phyloP scores from a whole-genome alignment of 208 protist species.

The Acanthamoeba healyi region DNA sequence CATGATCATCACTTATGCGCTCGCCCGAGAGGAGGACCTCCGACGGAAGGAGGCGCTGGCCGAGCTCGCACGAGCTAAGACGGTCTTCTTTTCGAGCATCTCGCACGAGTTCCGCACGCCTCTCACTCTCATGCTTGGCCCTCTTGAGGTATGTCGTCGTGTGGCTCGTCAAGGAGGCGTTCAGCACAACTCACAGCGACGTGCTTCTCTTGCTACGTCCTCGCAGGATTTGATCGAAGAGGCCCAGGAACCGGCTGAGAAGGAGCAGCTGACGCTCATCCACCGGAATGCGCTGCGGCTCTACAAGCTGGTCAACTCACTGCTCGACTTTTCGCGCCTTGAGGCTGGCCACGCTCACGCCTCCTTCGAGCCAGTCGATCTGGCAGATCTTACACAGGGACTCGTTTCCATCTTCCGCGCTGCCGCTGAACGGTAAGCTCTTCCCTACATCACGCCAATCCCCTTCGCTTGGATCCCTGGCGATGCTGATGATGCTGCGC shows the following conservation, averaged over 20 bases:
- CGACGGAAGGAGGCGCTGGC: slow-evolving; percentile 51
- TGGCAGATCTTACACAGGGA: slow-evolving; percentile 65
- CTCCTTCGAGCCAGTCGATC: slow-evolving; percentile 76
- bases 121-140: slow-evolving; percentile 78
- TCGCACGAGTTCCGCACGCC: slow-evolving; percentile 79
- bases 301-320: slow-evolving; percentile 77
- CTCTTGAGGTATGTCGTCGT: slow-evolving; percentile 75
- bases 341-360: slow-evolving; percentile 74
- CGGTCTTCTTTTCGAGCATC: slow-evolving; percentile 81
- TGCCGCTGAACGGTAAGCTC: slow-evolving; percentile 23
- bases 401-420: slow-evolving; percentile 69
- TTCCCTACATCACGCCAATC: background rate
- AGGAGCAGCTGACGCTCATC: slow-evolving; percentile 49
- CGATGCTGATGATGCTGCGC: background rate
- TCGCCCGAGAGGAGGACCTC: slow-evolving; percentile 23
- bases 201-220: background rate
- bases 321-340: slow-evolving; percentile 80
- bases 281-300: slow-evolving; percentile 60
- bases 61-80: slow-evolving; percentile 76
- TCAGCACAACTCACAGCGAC: background rate
- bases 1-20: background rate
- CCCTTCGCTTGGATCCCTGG: background rate
- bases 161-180: no score
- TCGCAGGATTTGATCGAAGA: background rate
- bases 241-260: background rate